These are phyloP conservation scores for Curvularia sp. DNA, from an alignment of 2,329 filamentous ascomycete genomes.

Conservation along the genomic window DNA sequence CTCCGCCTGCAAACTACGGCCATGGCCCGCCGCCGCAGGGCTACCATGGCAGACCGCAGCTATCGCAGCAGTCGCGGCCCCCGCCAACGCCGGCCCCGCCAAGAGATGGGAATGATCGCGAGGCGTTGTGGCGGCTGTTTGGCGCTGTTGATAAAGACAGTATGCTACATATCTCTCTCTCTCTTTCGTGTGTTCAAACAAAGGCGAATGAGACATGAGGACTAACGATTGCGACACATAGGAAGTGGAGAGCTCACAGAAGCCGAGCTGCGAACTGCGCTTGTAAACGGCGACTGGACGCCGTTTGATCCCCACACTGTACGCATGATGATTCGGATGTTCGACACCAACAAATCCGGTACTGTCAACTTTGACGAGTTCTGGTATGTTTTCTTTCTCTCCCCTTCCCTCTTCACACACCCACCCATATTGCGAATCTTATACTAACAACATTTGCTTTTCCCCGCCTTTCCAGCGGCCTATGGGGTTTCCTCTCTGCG, in stretches of 20 bases:
- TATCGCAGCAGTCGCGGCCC: slow-evolving; percentile 52
- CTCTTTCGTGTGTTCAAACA: no score
- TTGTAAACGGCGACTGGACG: slow-evolving; percentile 96
- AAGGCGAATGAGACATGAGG: no score
- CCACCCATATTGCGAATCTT: no score
- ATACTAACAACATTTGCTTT: slow-evolving; percentile 5
- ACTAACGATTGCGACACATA: slow-evolving; percentile 32
- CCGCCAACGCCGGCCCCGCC: slow-evolving; percentile 59
- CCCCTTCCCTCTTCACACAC: not conserved
- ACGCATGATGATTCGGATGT: slow-evolving; percentile 99
- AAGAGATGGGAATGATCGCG: slow-evolving; percentile 69
- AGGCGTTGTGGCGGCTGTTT: slow-evolving; percentile 80
- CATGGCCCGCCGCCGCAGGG: slow-evolving; percentile 63
- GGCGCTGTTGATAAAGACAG: slow-evolving; percentile 87
- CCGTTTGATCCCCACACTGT: slow-evolving; percentile 94
- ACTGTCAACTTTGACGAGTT: slow-evolving; percentile 96
- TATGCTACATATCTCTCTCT: slow-evolving; percentile 46
- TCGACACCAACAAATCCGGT: slow-evolving; percentile 87
- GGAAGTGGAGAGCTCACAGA: slow-evolving; percentile 84
- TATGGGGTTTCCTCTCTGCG: slow-evolving; percentile 94
- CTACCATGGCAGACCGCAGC: slow-evolving; percentile 70
- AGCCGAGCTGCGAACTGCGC: slow-evolving; percentile 82
- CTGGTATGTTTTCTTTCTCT: slow-evolving; percentile 58
- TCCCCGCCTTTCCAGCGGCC: slow-evolving; percentile 58
- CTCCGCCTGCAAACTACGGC: slow-evolving; percentile 58